Conservation (phyloP, 139 green algal genomes). For the Chlamydomonas schloesseri region DNA sequence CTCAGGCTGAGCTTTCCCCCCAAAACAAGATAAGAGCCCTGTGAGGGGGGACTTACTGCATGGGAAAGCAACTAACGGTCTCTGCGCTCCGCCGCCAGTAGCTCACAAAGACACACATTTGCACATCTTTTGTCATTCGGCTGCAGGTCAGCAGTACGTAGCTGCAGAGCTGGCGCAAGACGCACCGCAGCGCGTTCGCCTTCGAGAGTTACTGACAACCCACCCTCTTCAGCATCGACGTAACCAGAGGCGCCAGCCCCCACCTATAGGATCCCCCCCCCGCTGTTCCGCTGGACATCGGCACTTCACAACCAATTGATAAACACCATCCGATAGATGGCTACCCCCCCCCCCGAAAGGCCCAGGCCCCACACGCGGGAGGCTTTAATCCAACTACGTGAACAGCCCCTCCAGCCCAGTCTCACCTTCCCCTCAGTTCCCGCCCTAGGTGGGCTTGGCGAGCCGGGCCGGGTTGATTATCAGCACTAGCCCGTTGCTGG, state of each 20-base stretch:
- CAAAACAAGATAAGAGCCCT: no score
- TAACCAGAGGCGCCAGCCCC: not conserved
- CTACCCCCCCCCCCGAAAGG: not conserved
- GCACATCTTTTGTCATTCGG: not conserved
- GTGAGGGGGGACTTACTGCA: not conserved
- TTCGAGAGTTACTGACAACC: not conserved
- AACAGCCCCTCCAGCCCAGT: not conserved
- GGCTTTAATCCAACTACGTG: not conserved
- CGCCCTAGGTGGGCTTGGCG: not conserved
- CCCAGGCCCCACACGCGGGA: no score
- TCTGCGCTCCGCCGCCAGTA: no score
- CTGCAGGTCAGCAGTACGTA: not conserved
- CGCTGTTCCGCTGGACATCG: no score
- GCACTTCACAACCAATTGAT: no score
- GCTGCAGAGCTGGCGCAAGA: not conserved
- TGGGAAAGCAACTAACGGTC: not conserved
- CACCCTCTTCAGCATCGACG: no score
- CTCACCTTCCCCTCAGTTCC: not conserved
- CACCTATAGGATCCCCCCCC: no score
- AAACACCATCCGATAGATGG: no score
- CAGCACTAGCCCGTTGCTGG: not conserved
- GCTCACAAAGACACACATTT: no score
- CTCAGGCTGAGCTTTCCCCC: no score
- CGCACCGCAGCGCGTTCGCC: not conserved
- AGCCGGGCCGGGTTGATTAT: not conserved